These are phyloP conservation scores for Thymus mandschuricus DNA, from an alignment of 257 asterid species.

Conservation along the genomic window DNA sequence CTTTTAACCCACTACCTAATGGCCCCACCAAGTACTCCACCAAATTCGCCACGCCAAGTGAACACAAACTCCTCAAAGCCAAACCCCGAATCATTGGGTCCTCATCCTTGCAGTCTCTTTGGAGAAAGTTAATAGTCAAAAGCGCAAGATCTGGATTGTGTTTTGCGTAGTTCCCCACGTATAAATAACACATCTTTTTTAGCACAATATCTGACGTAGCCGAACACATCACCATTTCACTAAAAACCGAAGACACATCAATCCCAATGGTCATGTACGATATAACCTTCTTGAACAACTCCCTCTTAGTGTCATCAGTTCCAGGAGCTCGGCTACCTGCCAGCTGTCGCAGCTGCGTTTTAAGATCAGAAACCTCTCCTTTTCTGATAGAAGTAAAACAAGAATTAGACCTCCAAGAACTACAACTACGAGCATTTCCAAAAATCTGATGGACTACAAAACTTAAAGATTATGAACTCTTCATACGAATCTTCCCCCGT, in stretches of 20 bases:
- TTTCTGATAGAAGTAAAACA: conserved; percentile 57
- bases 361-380: conserved; percentile 95
- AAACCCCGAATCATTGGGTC: conserved; percentile 99
- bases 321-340: conserved; percentile 99
- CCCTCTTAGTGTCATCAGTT: conserved; percentile 89
- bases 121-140: conserved; percentile 94
- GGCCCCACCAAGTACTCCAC: conserved; percentile 99
- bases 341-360: conserved; percentile 90
- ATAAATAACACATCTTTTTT: conserved; percentile 95
- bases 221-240: conserved; percentile 99
- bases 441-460: neutral
- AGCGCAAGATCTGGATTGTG: conserved; percentile 95
- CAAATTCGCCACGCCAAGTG: conserved; percentile 94
- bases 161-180: conserved; percentile 96
- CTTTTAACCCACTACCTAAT: conserved; percentile 83
- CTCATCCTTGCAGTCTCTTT: conserved; percentile 97
- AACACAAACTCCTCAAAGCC: conserved; percentile 96
- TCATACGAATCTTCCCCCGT: neutral
- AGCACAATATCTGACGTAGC: conserved; percentile 96
- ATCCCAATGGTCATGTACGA: conserved; percentile 98
- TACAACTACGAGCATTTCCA: conserved; percentile 14
- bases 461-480: neutral
- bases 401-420: conserved; percentile 29
- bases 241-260: conserved; percentile 91
- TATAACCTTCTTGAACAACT: conserved; percentile 91